Percentiles rank a stretch among this genome's conserved stretches.
These are phyloP conservation scores for Mucor irregularis DNA, from an alignment of 371 early-diverging fungal genomes.

Conservation along the genomic window DNA sequence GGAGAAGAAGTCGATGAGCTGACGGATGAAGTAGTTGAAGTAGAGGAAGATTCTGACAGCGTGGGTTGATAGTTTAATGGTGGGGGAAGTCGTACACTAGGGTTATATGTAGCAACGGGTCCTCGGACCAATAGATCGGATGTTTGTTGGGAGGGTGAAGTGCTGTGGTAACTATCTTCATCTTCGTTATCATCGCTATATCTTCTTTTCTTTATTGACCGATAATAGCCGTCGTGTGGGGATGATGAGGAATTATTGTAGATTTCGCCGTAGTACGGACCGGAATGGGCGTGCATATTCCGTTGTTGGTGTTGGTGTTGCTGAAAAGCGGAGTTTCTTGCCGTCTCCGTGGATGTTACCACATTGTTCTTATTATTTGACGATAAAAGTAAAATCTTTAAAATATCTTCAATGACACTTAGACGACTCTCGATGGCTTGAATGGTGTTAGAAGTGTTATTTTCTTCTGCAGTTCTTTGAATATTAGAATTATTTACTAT, in stretches of 20 bases:
- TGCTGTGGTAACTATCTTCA: constrained; percentile 2
- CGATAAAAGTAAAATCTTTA: constrained; percentile 29
- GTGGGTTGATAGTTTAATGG: constrained; percentile 20
- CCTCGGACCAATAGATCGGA: constrained; percentile 1
- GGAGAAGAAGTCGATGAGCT: constrained; percentile 23
- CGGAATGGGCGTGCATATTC: constrained; percentile 22
- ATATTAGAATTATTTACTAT: neutral
- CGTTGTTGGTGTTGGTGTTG: constrained; percentile 5
- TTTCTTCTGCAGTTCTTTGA: neutral
- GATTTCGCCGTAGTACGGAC: constrained; percentile 21
- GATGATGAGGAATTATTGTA: neutral
- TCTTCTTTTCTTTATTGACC: constrained; percentile 7
- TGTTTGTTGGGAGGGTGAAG: neutral
- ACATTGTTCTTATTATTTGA: too few relatives aligned
- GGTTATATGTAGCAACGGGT: neutral
- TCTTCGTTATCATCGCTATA: neutral
- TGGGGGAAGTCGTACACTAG: constrained; percentile 16
- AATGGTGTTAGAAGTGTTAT: constrained; percentile 14
- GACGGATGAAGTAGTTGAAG: constrained; percentile 29
- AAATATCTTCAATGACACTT: constrained; percentile 41
- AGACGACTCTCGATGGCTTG: constrained; percentile 44
- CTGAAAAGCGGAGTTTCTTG: constrained; percentile 7
- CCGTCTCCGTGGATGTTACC: too few relatives aligned
- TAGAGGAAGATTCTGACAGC: constrained; percentile 29
- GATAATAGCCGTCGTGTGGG: neutral